phyloP scores from a whole-genome alignment of 108 stramenopile genomes.

The Cyclotella atomus region DNA sequence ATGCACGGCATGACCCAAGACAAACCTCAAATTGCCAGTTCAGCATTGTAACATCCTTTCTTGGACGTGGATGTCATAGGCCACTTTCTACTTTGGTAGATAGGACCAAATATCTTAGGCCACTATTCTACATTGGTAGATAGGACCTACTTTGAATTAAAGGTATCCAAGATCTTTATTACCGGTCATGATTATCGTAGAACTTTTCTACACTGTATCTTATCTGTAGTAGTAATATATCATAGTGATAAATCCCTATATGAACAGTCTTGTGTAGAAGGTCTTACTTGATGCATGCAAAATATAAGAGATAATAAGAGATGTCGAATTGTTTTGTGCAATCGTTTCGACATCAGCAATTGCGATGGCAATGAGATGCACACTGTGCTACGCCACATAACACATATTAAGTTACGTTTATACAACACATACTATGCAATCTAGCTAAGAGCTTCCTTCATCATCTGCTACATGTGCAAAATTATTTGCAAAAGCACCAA shows the following conservation, averaged over 20 bases:
- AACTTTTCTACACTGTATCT: not conserved
- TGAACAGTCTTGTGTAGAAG: not conserved
- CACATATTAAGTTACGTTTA: not conserved
- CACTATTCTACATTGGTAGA: no score
- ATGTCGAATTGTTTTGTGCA: no score
- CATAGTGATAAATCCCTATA: not conserved
- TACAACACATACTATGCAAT: not conserved
- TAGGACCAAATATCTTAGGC: no score
- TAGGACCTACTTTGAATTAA: not conserved
- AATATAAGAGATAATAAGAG: no score
- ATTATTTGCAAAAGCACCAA: not conserved
- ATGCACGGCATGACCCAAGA: no score
- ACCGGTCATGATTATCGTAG: slow-evolving; percentile 1
- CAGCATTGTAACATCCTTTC: no score
- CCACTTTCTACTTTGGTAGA: no score
- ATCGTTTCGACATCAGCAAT: no score
- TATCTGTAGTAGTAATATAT: not conserved
- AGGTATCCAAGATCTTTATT: not conserved
- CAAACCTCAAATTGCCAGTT: no score
- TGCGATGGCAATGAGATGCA: no score
- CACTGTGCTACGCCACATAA: no score
- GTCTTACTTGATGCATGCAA: not conserved
- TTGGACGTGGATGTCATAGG: no score
- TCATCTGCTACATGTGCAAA: not conserved
- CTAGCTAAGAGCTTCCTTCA: not conserved